phyloP scores from a whole-genome alignment of 768 basidiomycete species.

The Tubosaeta sp. region DNA sequence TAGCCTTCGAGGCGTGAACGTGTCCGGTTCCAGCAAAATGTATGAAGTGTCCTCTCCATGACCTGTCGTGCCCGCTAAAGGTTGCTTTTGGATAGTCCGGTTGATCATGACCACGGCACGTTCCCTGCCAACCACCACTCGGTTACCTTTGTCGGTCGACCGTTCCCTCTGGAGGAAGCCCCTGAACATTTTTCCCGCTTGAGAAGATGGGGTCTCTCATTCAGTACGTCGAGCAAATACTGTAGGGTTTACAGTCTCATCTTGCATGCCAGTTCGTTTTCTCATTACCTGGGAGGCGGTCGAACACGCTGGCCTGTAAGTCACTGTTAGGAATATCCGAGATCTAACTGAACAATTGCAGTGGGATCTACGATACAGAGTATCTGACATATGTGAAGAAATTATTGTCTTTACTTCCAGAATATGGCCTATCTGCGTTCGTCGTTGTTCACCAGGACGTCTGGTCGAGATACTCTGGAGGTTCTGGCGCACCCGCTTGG shows the following conservation, averaged over 20 bases:
- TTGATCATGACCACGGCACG: slow-evolving; percentile 58
- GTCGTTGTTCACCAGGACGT: slow-evolving; percentile 91
- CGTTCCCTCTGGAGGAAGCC: slow-evolving; percentile 88
- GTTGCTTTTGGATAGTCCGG: slow-evolving; percentile 44
- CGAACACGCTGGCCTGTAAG: slow-evolving; percentile 90
- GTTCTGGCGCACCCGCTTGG: slow-evolving; percentile 97
- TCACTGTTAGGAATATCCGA: slow-evolving; percentile 16
- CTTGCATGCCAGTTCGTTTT: slow-evolving; percentile 62
- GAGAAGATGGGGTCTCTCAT: slow-evolving; percentile 83
- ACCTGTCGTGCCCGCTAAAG: slow-evolving; percentile 13
- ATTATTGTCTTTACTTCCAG: slow-evolving; percentile 63
- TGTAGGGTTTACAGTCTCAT: background rate
- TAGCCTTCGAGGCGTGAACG: slow-evolving; percentile 77
- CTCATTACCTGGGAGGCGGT: slow-evolving; percentile 97
- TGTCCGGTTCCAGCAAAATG: slow-evolving; percentile 83
- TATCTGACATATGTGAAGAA: slow-evolving; percentile 77
- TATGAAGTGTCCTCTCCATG: slow-evolving; percentile 23
- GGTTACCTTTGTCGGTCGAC: slow-evolving; percentile 85
- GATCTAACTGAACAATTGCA: slow-evolving; percentile 25
- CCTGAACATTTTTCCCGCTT: slow-evolving; percentile 78
- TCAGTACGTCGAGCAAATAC: slow-evolving; percentile 51
- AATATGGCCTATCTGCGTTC: slow-evolving; percentile 71
- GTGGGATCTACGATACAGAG: slow-evolving; percentile 78
- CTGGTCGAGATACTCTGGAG: slow-evolving; percentile 92
- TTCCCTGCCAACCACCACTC: slow-evolving; percentile 63